Conservation (phyloP, 495 filamentous ascomycete genomes). For the Talaromyces ruber region DNA sequence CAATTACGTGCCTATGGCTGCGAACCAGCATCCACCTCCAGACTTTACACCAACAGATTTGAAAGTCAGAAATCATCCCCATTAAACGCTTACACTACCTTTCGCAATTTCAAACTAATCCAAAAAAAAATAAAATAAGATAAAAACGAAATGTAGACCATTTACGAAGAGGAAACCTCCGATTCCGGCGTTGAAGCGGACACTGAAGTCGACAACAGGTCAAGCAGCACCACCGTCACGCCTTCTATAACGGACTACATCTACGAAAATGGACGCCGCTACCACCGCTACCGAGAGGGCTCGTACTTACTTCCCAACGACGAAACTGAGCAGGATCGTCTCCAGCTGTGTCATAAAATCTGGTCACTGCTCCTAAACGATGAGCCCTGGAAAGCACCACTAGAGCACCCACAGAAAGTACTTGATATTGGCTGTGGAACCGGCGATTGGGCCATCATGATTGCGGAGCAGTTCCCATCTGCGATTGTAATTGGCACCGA, state of each 20-base stretch:
- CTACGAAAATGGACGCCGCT: slow-evolving; percentile 54
- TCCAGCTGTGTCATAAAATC: slow-evolving; percentile 59
- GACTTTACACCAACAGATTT: background rate
- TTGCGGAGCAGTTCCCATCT: slow-evolving; percentile 48
- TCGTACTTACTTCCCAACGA: slow-evolving; percentile 57
- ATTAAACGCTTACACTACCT: background rate
- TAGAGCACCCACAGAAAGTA: slow-evolving; percentile 27
- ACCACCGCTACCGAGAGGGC: slow-evolving; percentile 46
- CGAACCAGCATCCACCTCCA: background rate
- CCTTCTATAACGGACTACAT: slow-evolving; percentile 35
- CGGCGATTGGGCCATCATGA: slow-evolving; percentile 54
- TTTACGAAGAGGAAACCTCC: background rate
- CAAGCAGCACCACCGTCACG: slow-evolving; percentile 9
- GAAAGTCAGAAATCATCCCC: background rate
- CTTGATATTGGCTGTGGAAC: slow-evolving; percentile 48
- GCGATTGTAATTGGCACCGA: slow-evolving; percentile 57
- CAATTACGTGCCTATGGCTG: background rate
- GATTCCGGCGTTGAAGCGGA: background rate
- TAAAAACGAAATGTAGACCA: background rate
- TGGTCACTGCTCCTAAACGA: slow-evolving; percentile 42
- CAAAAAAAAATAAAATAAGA: background rate
- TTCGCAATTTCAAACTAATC: background rate
- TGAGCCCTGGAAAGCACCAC: slow-evolving; percentile 43
- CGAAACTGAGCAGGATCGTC: slow-evolving; percentile 52
- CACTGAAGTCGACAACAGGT: background rate